phyloP scores from a whole-genome alignment of 78 protist species.

The Trichosphaerium sp. region DNA sequence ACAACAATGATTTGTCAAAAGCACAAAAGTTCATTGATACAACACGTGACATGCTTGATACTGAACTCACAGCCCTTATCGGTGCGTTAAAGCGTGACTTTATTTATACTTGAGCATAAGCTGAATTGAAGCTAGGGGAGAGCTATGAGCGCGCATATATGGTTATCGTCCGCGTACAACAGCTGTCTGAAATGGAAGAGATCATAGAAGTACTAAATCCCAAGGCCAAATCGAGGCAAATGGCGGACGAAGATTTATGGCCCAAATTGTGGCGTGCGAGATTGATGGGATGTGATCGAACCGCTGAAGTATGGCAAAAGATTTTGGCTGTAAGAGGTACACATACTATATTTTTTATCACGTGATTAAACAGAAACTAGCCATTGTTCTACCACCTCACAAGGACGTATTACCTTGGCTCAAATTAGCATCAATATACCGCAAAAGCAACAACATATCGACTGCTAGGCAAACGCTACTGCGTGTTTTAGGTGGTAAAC shows the following conservation, averaged over 20 bases:
- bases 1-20: slow-evolving; percentile 12
- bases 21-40: slow-evolving; percentile 51
- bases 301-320: slow-evolving; percentile 82
- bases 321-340: slow-evolving; percentile 64
- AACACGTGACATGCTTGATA: slow-evolving; percentile 64
- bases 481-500: not conserved
- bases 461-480: slow-evolving; percentile 56
- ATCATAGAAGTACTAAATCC: slow-evolving; percentile 41
- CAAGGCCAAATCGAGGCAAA: too few species aligned
- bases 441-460: slow-evolving; percentile 49
- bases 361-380: too few species aligned
- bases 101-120: not conserved
- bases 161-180: slow-evolving; percentile 67
- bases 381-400: slow-evolving; percentile 69
- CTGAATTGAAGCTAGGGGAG: slow-evolving; percentile 52
- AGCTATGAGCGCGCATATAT: slow-evolving; percentile 74
- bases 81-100: not conserved
- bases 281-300: slow-evolving; percentile 64
- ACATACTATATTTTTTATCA: too few species aligned
- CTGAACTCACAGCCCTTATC: slow-evolving; percentile 80
- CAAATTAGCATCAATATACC: slow-evolving; percentile 68
- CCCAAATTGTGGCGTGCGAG: slow-evolving; percentile 71
- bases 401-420: slow-evolving; percentile 69
- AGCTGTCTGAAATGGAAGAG: slow-evolving; percentile 84
- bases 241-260: too few species aligned